These are phyloP conservation scores for Penicillium tannophilum DNA, from an alignment of 495 filamentous ascomycete genomes.

Conservation along the genomic window DNA sequence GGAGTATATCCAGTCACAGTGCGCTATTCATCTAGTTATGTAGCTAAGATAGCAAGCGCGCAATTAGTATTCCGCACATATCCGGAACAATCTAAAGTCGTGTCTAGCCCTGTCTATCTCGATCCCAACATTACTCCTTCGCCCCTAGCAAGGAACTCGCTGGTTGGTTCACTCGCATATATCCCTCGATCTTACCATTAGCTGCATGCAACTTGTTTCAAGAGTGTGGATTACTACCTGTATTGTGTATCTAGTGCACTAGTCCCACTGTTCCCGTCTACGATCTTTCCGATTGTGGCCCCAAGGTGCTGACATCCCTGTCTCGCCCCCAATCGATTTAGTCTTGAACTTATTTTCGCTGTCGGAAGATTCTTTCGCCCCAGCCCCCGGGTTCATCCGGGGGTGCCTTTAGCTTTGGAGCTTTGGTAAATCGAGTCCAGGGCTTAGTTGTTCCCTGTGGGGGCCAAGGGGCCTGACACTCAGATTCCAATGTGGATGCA, in stretches of 20 bases:
- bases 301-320: constrained; percentile 12
- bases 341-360: not conserved
- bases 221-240: no score
- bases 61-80: not conserved
- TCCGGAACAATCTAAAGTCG: not conserved
- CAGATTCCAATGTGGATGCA: not conserved
- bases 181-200: not conserved
- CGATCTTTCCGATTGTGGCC: constrained; percentile 5
- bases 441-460: not conserved
- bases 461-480: not conserved
- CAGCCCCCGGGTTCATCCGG: not conserved
- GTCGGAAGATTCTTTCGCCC: not conserved
- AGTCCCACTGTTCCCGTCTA: constrained; percentile 1
- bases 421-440: not conserved
- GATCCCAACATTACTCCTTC: not conserved
- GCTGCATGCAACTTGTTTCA: no score
- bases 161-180: not conserved
- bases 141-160: not conserved
- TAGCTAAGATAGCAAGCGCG: no score
- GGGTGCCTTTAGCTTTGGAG: not conserved
- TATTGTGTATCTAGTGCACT: not conserved
- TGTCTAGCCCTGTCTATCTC: not conserved
- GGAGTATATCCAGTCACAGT: not conserved
- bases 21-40: not conserved
- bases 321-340: not conserved